These are phyloP conservation scores for Zygotorulaspora mrakii DNA, from an alignment of 1,139 yeast genomes.

Conservation along the genomic window DNA sequence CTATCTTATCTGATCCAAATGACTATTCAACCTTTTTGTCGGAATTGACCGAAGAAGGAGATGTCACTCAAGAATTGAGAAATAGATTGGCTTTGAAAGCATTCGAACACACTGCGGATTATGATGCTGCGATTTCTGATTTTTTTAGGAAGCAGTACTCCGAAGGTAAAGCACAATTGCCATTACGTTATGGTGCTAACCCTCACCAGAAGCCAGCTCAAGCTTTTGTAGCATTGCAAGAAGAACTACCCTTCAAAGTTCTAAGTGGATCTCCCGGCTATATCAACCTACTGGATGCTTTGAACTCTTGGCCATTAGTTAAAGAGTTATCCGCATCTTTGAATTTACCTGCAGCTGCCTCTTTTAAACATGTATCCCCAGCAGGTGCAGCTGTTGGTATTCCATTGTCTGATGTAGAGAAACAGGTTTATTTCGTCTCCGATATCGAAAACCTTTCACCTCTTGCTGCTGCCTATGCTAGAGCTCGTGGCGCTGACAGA, in stretches of 20 bases:
- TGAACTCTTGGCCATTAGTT: slow-evolving; percentile 98
- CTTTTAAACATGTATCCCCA: slow-evolving; percentile 97
- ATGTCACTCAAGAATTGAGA: slow-evolving; percentile 67
- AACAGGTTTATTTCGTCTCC: slow-evolving; percentile 89
- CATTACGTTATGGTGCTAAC: slow-evolving; percentile 96
- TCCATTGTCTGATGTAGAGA: slow-evolving; percentile 85
- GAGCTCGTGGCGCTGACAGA: slow-evolving; percentile 99
- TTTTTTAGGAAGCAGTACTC: slow-evolving; percentile 96
- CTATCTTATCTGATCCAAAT: slow-evolving; percentile 87
- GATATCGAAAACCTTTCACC: slow-evolving; percentile 95
- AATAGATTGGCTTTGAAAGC: slow-evolving; percentile 91
- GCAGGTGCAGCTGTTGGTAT: slow-evolving; percentile 98
- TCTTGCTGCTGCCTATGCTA: slow-evolving; percentile 94
- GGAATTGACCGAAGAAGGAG: slow-evolving; percentile 64
- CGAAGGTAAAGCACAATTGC: slow-evolving; percentile 82
- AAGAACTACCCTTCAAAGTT: slow-evolving; percentile 90
- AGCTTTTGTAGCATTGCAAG: slow-evolving; percentile 76
- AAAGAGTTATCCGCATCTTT: slow-evolving; percentile 93
- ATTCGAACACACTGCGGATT: slow-evolving; percentile 96
- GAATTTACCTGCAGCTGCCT: slow-evolving; percentile 97
- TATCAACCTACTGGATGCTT: slow-evolving; percentile 90
- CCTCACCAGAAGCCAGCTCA: slow-evolving; percentile 99
- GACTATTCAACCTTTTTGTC: slow-evolving; percentile 85
- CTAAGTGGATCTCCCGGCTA: slow-evolving; percentile 95
- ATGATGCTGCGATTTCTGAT: slow-evolving; percentile 92